Evolutionary conservation across 345 rosid genomes (phyloP).

Genomic region (Lumnitzera racemosa): DNA sequence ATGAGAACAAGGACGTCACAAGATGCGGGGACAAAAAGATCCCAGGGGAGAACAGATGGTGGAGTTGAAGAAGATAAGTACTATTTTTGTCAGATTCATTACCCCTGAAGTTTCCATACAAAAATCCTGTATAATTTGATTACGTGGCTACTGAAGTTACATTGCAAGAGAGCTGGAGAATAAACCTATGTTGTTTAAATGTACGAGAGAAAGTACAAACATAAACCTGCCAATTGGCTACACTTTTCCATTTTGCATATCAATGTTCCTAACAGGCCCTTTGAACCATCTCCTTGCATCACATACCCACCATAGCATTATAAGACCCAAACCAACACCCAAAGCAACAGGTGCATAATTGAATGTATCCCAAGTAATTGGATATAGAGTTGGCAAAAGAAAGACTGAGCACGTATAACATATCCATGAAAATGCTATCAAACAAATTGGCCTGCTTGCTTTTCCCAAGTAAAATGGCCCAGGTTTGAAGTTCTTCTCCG

Average conservation of each 20-base stretch:
- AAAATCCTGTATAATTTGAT: too few species aligned
- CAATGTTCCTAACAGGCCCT: conserved; percentile 58
- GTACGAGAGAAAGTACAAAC: too few species aligned
- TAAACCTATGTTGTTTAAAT: too few species aligned
- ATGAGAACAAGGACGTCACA: too few species aligned
- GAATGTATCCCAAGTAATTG: conserved; percentile 39
- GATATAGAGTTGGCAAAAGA: conserved; percentile 49
- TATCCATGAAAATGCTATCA: conserved; percentile 53
- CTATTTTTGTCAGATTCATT: too few species aligned
- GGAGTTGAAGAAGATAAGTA: too few species aligned
- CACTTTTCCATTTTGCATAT: conserved; percentile 20
- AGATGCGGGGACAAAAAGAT: too few species aligned
- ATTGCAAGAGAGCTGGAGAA: too few species aligned
- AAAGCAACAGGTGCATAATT: conserved; percentile 56
- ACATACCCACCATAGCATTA: conserved; percentile 51
- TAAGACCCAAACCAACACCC: conserved; percentile 27
- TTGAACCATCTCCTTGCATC: conserved; percentile 57
- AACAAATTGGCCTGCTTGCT: conserved; percentile 45
- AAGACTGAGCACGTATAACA: conserved; percentile 55
- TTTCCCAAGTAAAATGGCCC: conserved; percentile 55
- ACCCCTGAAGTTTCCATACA: too few species aligned
- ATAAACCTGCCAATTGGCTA: neutral
- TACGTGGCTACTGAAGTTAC: too few species aligned
- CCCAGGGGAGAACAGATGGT: too few species aligned
- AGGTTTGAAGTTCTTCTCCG: conserved; percentile 45